Evolutionary conservation across 441 rosid genomes (phyloP).

Genomic region (Breynia disticha): DNA sequence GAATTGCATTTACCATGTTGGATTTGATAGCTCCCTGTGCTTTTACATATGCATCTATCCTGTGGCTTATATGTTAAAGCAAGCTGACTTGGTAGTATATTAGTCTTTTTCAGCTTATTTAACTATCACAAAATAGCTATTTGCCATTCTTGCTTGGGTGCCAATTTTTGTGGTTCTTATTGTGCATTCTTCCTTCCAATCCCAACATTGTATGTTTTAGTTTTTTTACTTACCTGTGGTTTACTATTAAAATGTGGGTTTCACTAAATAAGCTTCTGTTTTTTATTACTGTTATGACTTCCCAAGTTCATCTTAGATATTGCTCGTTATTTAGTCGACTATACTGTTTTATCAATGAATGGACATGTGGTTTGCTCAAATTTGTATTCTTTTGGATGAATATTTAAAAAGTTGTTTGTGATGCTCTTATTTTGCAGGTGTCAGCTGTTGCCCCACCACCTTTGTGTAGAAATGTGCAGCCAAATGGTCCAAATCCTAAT

Average conservation of each 20-base stretch:
- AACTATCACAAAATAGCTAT: neutral
- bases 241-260: neutral
- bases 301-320: too few species aligned
- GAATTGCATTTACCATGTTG: neutral
- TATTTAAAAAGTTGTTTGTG: neutral
- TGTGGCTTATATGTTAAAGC: too few species aligned
- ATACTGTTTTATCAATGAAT: neutral
- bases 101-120: too few species aligned
- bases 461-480: conserved; percentile 61
- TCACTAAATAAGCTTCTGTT: too few species aligned
- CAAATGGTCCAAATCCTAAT: conserved; percentile 50
- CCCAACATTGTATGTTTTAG: neutral
- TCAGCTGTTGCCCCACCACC: conserved; percentile 89
- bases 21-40: too few species aligned
- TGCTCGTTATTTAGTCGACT: neutral
- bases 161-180: neutral
- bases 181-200: neutral
- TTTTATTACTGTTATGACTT: too few species aligned
- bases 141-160: neutral
- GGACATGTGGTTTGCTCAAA: too few species aligned
- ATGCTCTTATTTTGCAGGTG: conserved; percentile 44
- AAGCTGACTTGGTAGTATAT: too few species aligned
- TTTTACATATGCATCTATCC: too few species aligned
- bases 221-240: conserved; percentile 1
- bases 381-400: too few species aligned